Base-by-base conservation (phyloP, 805 yeast genomes). In the Metschnikowia dekortorum region DNA sequence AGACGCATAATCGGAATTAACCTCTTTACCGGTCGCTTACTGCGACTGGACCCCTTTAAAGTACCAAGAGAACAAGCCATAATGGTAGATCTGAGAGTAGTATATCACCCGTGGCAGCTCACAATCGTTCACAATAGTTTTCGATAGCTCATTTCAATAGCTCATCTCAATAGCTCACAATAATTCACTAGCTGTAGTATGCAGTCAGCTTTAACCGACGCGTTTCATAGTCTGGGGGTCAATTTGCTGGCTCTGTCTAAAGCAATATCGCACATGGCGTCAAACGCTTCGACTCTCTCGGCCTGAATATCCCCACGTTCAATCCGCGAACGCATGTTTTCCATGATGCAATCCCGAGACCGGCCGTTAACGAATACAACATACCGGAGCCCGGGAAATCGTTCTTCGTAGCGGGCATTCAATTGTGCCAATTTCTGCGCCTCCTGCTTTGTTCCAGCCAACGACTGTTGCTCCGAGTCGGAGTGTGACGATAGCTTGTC, bases 251-350 rank as follows among this genome's bases (percentile, higher is more conserved):
- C 84, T 51, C 97, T 74, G 68, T 89, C 96, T 28, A 77, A 58
- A 0, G 97, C 97, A 50, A 90, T 91, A 66, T 88, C 95, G 66
- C 96, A 88, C 96, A 90, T 89, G 26, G 96, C 96, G 55, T 83
- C 73, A 57, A 89, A 80, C 0, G 96, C 95, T 43, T 82, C 85
- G 8, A 51, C 41, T 50, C 81, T 77, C 64, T 91, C 97, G 32
- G 55, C 47, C 6, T 57, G 62, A 50, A 80, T 74, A 59, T 84
- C 79, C n/a, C 70, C 70, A 47, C 85, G 71, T 1, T 65, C 66
- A 3, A 90, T 86, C n/a, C 68, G 50, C 8, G 36, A 39, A 11
- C 29, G 51, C 67, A 63, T 63, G 54, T 81, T 71, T 28, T 67
- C 66, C 81, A 89, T 84, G 29, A 90, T 82, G 16, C 67, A 82